These are phyloP conservation scores for Paraphoma chrysanthemicola DNA, from an alignment of 2,329 filamentous ascomycete genomes.

Conservation along the genomic window DNA sequence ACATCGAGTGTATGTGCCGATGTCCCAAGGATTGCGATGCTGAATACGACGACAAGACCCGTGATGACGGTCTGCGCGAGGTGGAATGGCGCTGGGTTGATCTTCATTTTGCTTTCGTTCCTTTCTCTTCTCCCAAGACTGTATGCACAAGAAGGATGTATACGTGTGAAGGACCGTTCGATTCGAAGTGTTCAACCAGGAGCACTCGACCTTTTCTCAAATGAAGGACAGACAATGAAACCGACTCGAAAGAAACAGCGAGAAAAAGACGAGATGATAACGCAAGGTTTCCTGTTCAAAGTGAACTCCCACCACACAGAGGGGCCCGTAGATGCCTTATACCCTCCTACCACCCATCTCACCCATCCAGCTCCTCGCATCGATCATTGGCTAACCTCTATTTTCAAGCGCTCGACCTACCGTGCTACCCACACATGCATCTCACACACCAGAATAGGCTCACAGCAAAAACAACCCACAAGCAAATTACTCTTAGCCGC, in stretches of 20 bases:
- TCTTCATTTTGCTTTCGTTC: constrained; percentile 36
- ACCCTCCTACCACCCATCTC: too few species aligned
- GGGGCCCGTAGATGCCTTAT: too few species aligned
- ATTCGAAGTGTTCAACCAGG: constrained; percentile 33
- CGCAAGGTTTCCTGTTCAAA: constrained; percentile 21
- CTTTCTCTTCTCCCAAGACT: background rate
- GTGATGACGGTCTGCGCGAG: constrained; percentile 43
- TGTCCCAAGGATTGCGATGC: constrained; percentile 52
- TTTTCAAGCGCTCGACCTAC: too few species aligned
- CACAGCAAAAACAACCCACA: too few species aligned
- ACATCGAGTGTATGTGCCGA: constrained; percentile 52
- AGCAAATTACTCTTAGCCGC: too few species aligned
- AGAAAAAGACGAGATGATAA: constrained; percentile 18
- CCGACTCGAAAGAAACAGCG: constrained; percentile 9
- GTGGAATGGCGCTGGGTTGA: constrained; percentile 47
- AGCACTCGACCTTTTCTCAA: constrained; percentile 30
- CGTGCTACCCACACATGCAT: too few species aligned
- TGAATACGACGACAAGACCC: constrained; percentile 48
- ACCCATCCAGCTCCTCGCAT: too few species aligned
- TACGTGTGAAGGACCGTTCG: constrained; percentile 9
- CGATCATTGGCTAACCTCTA: too few species aligned
- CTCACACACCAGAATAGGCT: too few species aligned
- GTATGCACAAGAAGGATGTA: constrained; percentile 7
- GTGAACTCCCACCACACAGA: constrained; percentile 15
- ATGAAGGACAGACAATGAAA: constrained; percentile 31